Conservation (phyloP, 2,329 filamentous ascomycete species). For the Pestalotiopsis sp. region DNA sequence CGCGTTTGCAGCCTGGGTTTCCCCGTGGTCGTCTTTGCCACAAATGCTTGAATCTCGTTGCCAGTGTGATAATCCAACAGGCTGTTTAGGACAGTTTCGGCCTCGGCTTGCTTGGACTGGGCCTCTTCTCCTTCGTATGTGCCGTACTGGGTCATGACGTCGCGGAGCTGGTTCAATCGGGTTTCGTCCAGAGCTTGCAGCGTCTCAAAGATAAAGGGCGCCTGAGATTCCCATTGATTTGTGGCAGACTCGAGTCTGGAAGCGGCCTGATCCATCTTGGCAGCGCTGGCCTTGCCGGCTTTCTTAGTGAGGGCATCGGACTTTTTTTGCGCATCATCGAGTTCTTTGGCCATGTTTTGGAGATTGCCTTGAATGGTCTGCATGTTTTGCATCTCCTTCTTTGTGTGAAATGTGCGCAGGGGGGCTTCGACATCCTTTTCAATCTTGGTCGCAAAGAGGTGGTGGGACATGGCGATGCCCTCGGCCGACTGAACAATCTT, state of each 20-base stretch:
- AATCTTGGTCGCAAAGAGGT: conserved; percentile 77
- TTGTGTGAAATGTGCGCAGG: conserved; percentile 73
- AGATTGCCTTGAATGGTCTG: conserved; percentile 82
- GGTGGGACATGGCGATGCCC: conserved; percentile 80
- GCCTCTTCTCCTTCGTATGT: conserved; percentile 90
- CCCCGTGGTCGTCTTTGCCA: conserved; percentile 45
- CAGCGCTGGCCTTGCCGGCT: conserved; percentile 73
- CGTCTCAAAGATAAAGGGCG: conserved; percentile 92
- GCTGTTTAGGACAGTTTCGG: conserved; percentile 79
- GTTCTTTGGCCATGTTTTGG: conserved; percentile 76
- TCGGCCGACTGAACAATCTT: conserved; percentile 82
- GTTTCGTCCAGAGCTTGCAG: conserved; percentile 90
- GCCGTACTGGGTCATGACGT: conserved; percentile 88
- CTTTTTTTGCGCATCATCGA: conserved; percentile 83
- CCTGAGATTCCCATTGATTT: conserved; percentile 90
- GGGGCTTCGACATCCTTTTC: conserved; percentile 87
- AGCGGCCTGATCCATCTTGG: conserved; percentile 76
- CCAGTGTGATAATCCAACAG: conserved; percentile 86
- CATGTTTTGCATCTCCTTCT: conserved; percentile 81
- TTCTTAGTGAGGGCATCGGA: conserved; percentile 83
- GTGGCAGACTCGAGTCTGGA: conserved; percentile 76
- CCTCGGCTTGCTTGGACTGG: conserved; percentile 72
- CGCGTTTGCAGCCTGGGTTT: conserved; percentile 47
- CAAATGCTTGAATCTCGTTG: conserved; percentile 82
- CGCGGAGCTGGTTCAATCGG: conserved; percentile 85